A percentile compares a stretch with the other conserved stretches of the same genome.
Conservation (phyloP, 306 rosid species). For the Crataegus laevigata region DNA sequence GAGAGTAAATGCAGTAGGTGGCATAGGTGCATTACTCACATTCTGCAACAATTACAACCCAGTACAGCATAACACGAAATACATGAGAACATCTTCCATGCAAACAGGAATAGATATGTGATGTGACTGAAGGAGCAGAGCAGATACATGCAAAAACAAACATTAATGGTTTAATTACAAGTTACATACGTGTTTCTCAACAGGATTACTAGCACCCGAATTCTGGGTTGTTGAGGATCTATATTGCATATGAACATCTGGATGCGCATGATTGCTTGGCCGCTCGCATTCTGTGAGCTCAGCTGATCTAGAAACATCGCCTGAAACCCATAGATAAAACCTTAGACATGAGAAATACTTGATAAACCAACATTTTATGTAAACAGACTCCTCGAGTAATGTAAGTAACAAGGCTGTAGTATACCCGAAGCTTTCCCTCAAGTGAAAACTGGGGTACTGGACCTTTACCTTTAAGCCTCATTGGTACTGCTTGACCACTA, state of each 20-base stretch:
- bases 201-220: conserved; percentile 19
- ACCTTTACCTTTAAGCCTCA: conserved; percentile 1
- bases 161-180: conserved; percentile 1
- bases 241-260: conserved; percentile 21
- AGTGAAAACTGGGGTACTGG: not conserved
- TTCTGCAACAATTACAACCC: conserved; percentile 27
- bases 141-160: not conserved
- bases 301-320: not conserved
- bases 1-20: conserved; percentile 9
- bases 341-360: not conserved
- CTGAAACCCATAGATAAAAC: conserved; percentile 1
- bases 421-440: not conserved
- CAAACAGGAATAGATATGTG: not conserved
- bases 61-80: not conserved
- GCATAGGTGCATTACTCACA: conserved; percentile 22
- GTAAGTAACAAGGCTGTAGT: not conserved
- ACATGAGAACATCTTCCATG: not conserved
- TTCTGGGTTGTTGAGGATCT: conserved; percentile 37
- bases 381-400: not conserved
- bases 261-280: conserved; percentile 4
- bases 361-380: not conserved
- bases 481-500: not conserved
- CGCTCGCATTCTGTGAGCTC: not conserved
- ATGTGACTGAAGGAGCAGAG: not conserved
- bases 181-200: conserved; percentile 40